phyloP scores from a whole-genome alignment of 257 asterid genomes.

The Anisodus tanguticus region DNA sequence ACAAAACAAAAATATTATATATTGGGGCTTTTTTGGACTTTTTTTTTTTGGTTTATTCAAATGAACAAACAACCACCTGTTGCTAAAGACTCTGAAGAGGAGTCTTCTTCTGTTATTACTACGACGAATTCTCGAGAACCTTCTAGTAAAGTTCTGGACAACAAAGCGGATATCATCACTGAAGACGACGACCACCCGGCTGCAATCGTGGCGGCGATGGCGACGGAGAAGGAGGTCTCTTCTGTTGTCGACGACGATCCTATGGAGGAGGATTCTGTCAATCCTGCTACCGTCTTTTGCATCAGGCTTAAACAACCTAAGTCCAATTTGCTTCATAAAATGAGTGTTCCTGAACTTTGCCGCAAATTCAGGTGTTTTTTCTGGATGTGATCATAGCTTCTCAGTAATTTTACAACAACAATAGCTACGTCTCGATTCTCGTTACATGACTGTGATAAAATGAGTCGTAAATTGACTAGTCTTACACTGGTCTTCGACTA shows the following conservation, averaged over 20 bases:
- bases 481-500: neutral
- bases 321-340: constrained; percentile 79
- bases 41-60: constrained; percentile 41
- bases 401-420: neutral
- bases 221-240: constrained; percentile 39
- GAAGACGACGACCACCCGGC: constrained; percentile 40
- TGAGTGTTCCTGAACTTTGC: constrained; percentile 99
- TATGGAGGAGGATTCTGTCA: constrained; percentile 64
- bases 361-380: constrained; percentile 82
- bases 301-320: constrained; percentile 82
- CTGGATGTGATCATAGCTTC: neutral
- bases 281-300: constrained; percentile 74
- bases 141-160: constrained; percentile 43
- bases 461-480: neutral
- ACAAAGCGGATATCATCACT: constrained; percentile 36
- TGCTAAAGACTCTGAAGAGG: constrained; percentile 59
- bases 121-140: constrained; percentile 34
- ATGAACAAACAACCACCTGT: constrained; percentile 59
- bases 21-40: constrained; percentile 54
- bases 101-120: constrained; percentile 48
- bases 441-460: neutral
- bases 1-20: constrained; percentile 30
- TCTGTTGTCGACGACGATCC: constrained; percentile 58
- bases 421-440: neutral
- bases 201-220: constrained; percentile 50